Percentiles rank a stretch among this genome's conserved stretches.
These are phyloP conservation scores for Starmera quercuum DNA, from an alignment of 805 yeast species.

Conservation along the genomic window DNA sequence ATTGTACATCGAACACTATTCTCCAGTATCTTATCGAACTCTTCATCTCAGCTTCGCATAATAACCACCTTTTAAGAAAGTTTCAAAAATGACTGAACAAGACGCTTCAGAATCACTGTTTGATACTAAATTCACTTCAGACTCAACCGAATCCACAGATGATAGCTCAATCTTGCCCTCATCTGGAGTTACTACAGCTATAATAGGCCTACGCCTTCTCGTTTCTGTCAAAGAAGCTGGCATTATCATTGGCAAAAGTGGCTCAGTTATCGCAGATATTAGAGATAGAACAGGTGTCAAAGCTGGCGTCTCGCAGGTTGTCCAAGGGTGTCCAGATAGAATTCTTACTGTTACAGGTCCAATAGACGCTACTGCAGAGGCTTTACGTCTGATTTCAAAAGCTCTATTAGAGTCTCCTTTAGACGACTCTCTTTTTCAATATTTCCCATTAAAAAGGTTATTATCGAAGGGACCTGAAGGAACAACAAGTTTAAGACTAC, in stretches of 20 bases:
- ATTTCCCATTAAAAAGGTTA: slow-evolving; percentile 54
- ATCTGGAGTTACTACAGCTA: slow-evolving; percentile 15
- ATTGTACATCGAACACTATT: no score
- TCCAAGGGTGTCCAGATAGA: slow-evolving; percentile 76
- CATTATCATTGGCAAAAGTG: slow-evolving; percentile 81
- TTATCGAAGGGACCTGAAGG: slow-evolving; percentile 45
- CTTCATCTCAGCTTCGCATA: not conserved
- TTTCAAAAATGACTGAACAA: slow-evolving; percentile 3
- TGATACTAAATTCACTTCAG: slow-evolving; percentile 17
- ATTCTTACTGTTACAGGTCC: slow-evolving; percentile 74
- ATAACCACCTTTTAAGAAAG: not conserved
- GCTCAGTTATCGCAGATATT: slow-evolving; percentile 66
- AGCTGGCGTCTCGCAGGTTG: slow-evolving; percentile 80
- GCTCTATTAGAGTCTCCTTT: slow-evolving; percentile 45
- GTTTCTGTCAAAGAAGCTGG: slow-evolving; percentile 87
- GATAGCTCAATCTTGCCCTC: slow-evolving; percentile 13
- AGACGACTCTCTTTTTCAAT: slow-evolving; percentile 32
- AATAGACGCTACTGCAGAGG: slow-evolving; percentile 58
- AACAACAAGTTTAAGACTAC: slow-evolving; percentile 52
- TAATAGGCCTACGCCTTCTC: slow-evolving; percentile 36
- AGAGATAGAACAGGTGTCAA: slow-evolving; percentile 71
- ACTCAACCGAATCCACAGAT: slow-evolving; percentile 1
- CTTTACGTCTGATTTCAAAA: slow-evolving; percentile 62
- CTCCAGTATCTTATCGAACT: no score
- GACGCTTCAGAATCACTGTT: slow-evolving; percentile 17